Evolutionary conservation across 371 early-diverging fungal species (phyloP).

Genomic region (Rhizopus arrhizus): DNA sequence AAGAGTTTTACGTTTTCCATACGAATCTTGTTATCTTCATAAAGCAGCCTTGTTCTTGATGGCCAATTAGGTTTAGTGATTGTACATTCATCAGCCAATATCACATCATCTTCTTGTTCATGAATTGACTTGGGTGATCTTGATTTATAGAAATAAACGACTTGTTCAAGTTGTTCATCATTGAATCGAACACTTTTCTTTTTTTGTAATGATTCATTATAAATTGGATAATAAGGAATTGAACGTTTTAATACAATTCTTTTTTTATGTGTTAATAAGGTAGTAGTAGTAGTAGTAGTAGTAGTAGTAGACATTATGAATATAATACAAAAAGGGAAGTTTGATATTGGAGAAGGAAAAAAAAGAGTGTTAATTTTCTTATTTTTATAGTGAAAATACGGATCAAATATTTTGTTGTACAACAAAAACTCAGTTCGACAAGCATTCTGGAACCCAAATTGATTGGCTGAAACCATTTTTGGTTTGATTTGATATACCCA

Average conservation of each 20-base stretch:
- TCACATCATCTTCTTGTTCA: conserved; percentile 32
- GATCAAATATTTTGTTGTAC: too few species aligned
- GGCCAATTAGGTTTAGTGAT: conserved; percentile 25
- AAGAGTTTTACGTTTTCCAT: conserved; percentile 37
- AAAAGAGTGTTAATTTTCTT: too few species aligned
- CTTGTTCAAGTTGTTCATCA: conserved; percentile 17
- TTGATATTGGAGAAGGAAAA: too few species aligned
- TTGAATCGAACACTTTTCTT: conserved; percentile 38
- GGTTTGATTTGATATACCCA: too few species aligned
- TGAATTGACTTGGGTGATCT: conserved; percentile 50
- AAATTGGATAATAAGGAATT: conserved; percentile 16
- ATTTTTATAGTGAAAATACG: too few species aligned
- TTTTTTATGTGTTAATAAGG: not conserved
- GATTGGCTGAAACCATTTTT: too few species aligned
- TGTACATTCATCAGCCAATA: conserved; percentile 15
- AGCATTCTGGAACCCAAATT: too few species aligned
- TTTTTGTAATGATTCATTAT: conserved; percentile 1
- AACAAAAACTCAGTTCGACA: too few species aligned
- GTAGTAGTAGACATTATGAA: too few species aligned
- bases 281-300: too few species aligned
- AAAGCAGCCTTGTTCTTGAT: conserved; percentile 9
- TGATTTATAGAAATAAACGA: conserved; percentile 27
- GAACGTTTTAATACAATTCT: conserved; percentile 24
- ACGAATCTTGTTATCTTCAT: conserved; percentile 27
- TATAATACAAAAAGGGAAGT: too few species aligned